Evolutionary conservation across 192 early-diverging fungal species (phyloP), one percentile per base, ranked within the genome.

Genomic region (Mycoemilia scoparia): DNA sequence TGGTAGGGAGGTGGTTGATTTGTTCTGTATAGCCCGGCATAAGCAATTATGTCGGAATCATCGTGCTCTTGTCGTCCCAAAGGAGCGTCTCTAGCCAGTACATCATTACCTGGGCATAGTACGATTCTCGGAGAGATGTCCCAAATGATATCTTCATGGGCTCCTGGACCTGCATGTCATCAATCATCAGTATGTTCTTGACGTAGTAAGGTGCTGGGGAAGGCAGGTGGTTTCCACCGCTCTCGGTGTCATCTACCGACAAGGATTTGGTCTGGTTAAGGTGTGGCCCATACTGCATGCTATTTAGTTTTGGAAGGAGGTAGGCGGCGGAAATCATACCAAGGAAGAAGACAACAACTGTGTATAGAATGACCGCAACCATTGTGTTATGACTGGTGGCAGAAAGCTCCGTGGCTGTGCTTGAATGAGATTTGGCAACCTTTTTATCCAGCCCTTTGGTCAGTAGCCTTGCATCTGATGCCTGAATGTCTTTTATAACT

Each of bases 61-160:
- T 51, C 5, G 46, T 25, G 23, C 51, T 47, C 1, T 39, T 31
- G 26, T 56, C 65, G 25, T 67, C 56, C 52, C 49, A 67, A 27
- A 67, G 50, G 33, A 67, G 53, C 19, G 65, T 60, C 43, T 67
- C 65, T 31, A 63, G 39, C 65, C 65, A 67, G 60, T 67, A 63
- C 43, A 67, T 60, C 27, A 67, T 23, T 29, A 57, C 50, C 24
- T 67, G 60, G 35, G 51, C 53, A 18, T 59, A 24, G 3, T 52
- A 49, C 29, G 60, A 55, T 37, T 53, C 53, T 39, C 55, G 55
- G 23, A 58, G 34, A 13, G 60, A 43, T 12, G 55, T 36, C 27
- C 58, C 57, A 34, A 57, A 53, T n/a, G n/a, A n/a, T n/a, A n/a
- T n/a, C n/a, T n/a, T n/a, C n/a, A n/a, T n/a, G n/a, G n/a, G n/a